Evolutionary conservation across 768 basidiomycete genomes (phyloP).

Genomic region (Lepiota brunneoincarnata): DNA sequence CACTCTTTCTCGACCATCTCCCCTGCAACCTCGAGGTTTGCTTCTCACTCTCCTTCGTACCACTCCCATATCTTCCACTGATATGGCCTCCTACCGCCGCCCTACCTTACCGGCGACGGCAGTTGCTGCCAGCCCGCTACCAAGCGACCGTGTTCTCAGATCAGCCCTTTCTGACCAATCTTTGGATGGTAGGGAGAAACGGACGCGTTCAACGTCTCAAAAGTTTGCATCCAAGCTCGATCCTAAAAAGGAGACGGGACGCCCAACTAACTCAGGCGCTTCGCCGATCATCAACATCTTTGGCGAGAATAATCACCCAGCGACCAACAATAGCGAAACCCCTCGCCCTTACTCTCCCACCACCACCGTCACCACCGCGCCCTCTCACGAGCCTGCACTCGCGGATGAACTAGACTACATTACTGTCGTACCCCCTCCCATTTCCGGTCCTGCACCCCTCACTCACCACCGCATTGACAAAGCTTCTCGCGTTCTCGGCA

Average conservation of each 20-base stretch:
- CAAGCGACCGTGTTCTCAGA: slow-evolving; percentile 43
- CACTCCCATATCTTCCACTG: slow-evolving; percentile 11
- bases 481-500: slow-evolving; percentile 75
- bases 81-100: slow-evolving; percentile 26
- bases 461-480: slow-evolving; percentile 57
- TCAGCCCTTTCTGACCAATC: slow-evolving; percentile 51
- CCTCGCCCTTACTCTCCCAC: slow-evolving; percentile 21
- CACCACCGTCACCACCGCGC: slow-evolving; percentile 21
- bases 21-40: slow-evolving; percentile 4
- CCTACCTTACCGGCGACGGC: slow-evolving; percentile 31
- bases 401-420: slow-evolving; percentile 78
- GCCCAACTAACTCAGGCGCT: slow-evolving; percentile 32
- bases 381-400: slow-evolving; percentile 41
- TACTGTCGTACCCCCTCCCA: slow-evolving; percentile 35
- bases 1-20: slow-evolving; percentile 15
- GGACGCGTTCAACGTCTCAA: slow-evolving; percentile 25
- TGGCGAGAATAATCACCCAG: slow-evolving; percentile 27
- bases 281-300: slow-evolving; percentile 54
- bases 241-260: slow-evolving; percentile 30
- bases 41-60: slow-evolving; percentile 16
- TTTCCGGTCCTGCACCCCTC: slow-evolving; percentile 32
- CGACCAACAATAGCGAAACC: slow-evolving; percentile 4
- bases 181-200: slow-evolving; percentile 26
- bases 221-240: slow-evolving; percentile 29
- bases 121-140: slow-evolving; percentile 33